Percentiles rank a stretch among this genome's conserved stretches.
Conservation (phyloP, 1,284 basidiomycete genomes). For the Fomitopsis pinicola region DNA sequence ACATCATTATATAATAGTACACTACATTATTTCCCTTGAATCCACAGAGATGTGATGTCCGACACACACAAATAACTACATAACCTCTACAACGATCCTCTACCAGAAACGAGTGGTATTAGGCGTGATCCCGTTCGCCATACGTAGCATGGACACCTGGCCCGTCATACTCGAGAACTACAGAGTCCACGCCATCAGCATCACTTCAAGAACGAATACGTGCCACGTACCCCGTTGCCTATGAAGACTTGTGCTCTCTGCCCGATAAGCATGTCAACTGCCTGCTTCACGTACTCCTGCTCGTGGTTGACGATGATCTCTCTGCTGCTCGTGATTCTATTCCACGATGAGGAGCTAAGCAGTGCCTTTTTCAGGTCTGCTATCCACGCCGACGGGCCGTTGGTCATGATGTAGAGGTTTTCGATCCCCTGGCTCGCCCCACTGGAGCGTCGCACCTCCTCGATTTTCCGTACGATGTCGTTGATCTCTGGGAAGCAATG, state of each 20-base stretch:
- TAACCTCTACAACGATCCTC: constrained; percentile 20
- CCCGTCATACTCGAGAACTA: constrained; percentile 58
- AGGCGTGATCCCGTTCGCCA: constrained; percentile 38
- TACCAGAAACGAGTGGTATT: constrained; percentile 37
- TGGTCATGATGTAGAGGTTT: constrained; percentile 35
- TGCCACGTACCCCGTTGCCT: constrained; percentile 39
- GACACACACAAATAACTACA: neutral
- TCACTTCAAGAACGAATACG: neutral
- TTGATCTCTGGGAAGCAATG: constrained; percentile 40
- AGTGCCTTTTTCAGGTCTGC: constrained; percentile 24
- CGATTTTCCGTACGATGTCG: constrained; percentile 36
- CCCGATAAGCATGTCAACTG: constrained; percentile 42
- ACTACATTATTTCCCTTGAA: neutral
- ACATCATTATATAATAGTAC: neutral
- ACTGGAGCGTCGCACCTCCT: constrained; percentile 20
- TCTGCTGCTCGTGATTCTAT: constrained; percentile 26
- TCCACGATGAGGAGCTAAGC: constrained; percentile 16
- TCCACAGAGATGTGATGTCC: neutral
- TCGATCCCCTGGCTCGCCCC: constrained; percentile 19
- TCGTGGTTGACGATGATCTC: constrained; percentile 35
- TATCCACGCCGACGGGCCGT: constrained; percentile 30
- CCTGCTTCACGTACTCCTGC: constrained; percentile 34
- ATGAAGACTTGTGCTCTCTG: constrained; percentile 39
- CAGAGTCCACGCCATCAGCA: neutral
- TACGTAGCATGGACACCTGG: constrained; percentile 52